phyloP scores from a whole-genome alignment of 2,329 filamentous ascomycete genomes.

The Sporothrix variecibatus region DNA sequence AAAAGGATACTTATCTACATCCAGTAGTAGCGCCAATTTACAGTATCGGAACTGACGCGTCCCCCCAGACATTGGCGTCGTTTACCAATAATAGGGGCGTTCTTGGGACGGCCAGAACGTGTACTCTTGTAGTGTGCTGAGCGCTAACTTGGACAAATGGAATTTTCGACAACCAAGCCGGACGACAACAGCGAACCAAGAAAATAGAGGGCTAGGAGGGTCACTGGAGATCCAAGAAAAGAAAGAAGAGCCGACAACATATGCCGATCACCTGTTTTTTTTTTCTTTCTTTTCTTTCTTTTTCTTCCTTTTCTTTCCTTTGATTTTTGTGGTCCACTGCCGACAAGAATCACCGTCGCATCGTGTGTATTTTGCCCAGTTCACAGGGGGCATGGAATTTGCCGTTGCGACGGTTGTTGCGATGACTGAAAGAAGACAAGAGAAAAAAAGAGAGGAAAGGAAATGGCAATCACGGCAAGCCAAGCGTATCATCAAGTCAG shows the following conservation, averaged over 20 bases:
- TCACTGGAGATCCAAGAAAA: neutral
- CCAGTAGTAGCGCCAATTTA: neutral
- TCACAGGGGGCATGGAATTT: neutral
- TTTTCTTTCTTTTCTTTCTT: neutral
- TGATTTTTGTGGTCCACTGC: neutral
- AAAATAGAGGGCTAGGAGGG: neutral
- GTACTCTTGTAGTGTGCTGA: neutral
- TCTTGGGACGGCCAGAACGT: neutral
- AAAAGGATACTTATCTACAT: neutral
- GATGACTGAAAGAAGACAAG: neutral
- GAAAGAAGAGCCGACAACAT: neutral
- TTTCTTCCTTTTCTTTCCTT: neutral
- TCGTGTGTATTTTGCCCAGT: neutral
- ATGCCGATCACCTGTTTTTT: neutral
- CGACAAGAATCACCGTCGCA: neutral
- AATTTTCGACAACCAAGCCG: neutral
- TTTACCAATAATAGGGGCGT: neutral
- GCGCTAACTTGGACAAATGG: neutral
- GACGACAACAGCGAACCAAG: neutral
- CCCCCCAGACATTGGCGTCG: conserved; percentile 5
- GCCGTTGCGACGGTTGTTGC: conserved; percentile 1
- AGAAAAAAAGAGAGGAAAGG: neutral
- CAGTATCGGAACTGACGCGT: neutral
- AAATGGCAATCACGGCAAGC: neutral
- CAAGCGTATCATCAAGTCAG: neutral